A percentile compares a stretch with the other conserved stretches of the same genome.
Conservation (phyloP, 2,329 filamentous ascomycete genomes). For the Alternaria rosae region DNA sequence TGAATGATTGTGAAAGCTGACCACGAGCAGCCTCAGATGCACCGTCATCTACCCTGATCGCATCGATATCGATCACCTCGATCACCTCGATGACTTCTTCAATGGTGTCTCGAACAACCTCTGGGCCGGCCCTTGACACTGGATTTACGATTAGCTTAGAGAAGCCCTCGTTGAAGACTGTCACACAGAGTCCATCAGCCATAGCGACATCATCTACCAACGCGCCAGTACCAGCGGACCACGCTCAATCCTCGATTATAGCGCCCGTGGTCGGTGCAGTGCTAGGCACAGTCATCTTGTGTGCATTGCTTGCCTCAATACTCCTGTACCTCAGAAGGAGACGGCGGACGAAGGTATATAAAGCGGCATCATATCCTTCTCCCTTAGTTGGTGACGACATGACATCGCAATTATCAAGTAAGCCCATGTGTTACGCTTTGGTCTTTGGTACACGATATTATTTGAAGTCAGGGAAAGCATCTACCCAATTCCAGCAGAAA, state of each 20-base stretch:
- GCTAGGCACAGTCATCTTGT: constrained; percentile 25
- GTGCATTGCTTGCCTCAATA: constrained; percentile 14
- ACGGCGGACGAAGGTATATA: constrained; percentile 27
- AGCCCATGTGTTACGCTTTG: background rate
- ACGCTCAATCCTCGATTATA: constrained; percentile 5
- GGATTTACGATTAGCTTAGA: background rate
- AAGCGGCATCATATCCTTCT: constrained; percentile 32
- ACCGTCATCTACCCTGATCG: too few species aligned
- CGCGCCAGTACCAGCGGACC: background rate
- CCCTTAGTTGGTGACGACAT: constrained; percentile 34
- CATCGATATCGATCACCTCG: background rate
- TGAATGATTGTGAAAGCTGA: background rate
- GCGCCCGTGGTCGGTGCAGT: constrained; percentile 35
- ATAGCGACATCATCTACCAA: constrained; percentile 1
- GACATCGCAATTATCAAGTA: constrained; percentile 23
- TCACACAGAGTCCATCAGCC: constrained; percentile 2
- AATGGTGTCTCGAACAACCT: background rate
- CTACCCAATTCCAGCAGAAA: background rate
- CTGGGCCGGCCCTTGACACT: background rate
- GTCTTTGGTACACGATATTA: background rate
- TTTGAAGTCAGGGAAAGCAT: background rate
- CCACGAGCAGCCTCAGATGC: background rate
- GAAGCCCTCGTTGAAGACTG: constrained; percentile 1
- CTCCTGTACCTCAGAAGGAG: constrained; percentile 21
- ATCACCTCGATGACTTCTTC: background rate